A percentile compares a stretch with the other conserved stretches of the same genome.
phyloP scores from a whole-genome alignment of 139 green algal genomes.

The Diplosphaera chodatii region DNA sequence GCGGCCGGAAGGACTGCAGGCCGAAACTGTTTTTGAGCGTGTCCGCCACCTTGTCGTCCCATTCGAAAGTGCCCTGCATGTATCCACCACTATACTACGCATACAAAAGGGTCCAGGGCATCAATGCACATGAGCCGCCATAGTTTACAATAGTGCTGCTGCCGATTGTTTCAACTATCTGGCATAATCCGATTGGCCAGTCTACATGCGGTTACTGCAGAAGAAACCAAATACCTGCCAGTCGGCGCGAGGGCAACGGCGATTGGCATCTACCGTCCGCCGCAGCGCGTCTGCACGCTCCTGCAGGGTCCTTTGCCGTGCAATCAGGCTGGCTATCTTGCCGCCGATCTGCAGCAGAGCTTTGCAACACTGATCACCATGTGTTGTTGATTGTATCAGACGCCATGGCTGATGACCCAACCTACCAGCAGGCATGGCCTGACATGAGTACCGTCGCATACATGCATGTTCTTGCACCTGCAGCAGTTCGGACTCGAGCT shows the following conservation, averaged over 20 bases:
- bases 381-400: too few species aligned
- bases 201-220: too few species aligned
- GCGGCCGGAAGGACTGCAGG: constrained; percentile 46
- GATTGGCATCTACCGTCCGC: constrained; percentile 17
- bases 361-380: too few species aligned
- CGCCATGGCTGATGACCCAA: too few species aligned
- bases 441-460: too few species aligned
- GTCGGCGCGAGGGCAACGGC: constrained; percentile 35
- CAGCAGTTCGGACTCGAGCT: not conserved
- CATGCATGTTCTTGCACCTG: not conserved
- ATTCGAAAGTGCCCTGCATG: constrained; percentile 24
- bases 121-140: too few species aligned
- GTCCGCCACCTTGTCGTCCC: constrained; percentile 30
- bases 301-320: constrained; percentile 22
- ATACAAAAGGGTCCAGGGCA: too few species aligned
- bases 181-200: too few species aligned
- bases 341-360: constrained; percentile 24
- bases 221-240: constrained; percentile 28
- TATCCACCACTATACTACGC: too few species aligned
- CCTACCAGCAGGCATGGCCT: too few species aligned
- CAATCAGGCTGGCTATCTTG: constrained; percentile 25
- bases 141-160: too few species aligned
- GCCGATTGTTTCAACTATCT: too few species aligned
- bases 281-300: constrained; percentile 27
- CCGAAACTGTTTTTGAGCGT: constrained; percentile 33